Evolutionary conservation across 2,329 filamentous ascomycete genomes (phyloP).

Genomic region (Fusarium torulosum): DNA sequence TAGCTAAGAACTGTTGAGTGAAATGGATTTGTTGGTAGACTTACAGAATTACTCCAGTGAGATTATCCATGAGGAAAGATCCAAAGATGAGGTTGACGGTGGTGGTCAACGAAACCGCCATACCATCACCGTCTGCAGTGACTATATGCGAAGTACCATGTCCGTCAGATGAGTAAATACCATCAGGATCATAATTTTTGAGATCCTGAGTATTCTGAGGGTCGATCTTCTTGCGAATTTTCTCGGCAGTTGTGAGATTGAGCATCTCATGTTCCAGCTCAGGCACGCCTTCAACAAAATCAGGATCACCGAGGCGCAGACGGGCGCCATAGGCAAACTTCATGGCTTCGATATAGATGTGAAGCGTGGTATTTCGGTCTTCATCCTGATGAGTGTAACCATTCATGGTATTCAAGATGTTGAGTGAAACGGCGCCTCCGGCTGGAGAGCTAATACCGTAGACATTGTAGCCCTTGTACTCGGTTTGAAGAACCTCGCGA

Average conservation of each 20-base stretch:
- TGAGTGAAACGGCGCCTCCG: conserved; percentile 80
- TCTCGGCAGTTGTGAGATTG: conserved; percentile 66
- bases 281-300: conserved; percentile 73
- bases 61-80: conserved; percentile 80
- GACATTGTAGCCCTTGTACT: conserved; percentile 78
- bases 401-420: conserved; percentile 84
- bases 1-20: neutral
- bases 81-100: conserved; percentile 92
- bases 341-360: conserved; percentile 89
- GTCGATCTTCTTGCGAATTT: conserved; percentile 75
- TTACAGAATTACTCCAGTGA: conserved; percentile 82
- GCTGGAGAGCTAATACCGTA: conserved; percentile 79
- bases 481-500: conserved; percentile 72
- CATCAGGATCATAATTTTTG: conserved; percentile 77
- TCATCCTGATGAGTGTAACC: conserved; percentile 72
- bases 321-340: conserved; percentile 88
- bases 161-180: conserved; percentile 74
- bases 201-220: conserved; percentile 79
- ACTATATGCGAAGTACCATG: conserved; percentile 82
- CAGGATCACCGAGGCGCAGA: conserved; percentile 84
- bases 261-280: conserved; percentile 78
- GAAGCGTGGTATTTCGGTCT: conserved; percentile 76
- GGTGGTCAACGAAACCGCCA: conserved; percentile 85
- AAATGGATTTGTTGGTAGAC: conserved; percentile 53
- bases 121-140: conserved; percentile 76